These are phyloP conservation scores for Clarireedia paspali DNA, from an alignment of 2,329 filamentous ascomycete species.

Conservation along the genomic window DNA sequence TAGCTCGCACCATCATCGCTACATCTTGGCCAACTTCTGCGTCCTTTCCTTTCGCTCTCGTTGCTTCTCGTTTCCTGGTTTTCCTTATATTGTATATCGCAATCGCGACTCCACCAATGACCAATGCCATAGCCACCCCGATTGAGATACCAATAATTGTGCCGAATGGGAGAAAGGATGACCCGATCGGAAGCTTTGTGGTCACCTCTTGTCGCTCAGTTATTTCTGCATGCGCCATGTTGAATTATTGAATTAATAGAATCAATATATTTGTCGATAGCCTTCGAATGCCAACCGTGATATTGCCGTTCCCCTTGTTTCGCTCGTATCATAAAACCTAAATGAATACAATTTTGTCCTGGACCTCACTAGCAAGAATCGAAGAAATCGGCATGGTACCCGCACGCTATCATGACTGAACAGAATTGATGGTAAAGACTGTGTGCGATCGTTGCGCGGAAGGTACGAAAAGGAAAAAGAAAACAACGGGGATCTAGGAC, in stretches of 20 bases:
- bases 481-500: neutral
- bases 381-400: neutral
- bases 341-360: neutral
- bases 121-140: neutral
- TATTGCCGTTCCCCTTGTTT: neutral
- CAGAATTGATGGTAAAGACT: neutral
- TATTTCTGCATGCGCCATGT: conserved; percentile 1
- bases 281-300: neutral
- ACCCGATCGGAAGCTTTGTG: neutral
- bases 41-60: neutral
- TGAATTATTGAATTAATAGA: neutral
- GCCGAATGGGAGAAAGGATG: neutral
- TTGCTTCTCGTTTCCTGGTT: neutral
- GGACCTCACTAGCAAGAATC: neutral
- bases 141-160: conserved; percentile 3
- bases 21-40: neutral
- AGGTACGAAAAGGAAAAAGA: neutral
- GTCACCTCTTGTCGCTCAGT: neutral
- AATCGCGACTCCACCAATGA: neutral
- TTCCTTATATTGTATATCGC: neutral
- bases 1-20: neutral
- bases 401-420: neutral
- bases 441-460: neutral
- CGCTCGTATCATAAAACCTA: neutral
- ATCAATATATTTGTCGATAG: neutral